A percentile compares a stretch with the other conserved stretches of the same genome.
Evolutionary conservation across 257 asterid species (phyloP).

Genomic region (Phtheirospermum japonicum): DNA sequence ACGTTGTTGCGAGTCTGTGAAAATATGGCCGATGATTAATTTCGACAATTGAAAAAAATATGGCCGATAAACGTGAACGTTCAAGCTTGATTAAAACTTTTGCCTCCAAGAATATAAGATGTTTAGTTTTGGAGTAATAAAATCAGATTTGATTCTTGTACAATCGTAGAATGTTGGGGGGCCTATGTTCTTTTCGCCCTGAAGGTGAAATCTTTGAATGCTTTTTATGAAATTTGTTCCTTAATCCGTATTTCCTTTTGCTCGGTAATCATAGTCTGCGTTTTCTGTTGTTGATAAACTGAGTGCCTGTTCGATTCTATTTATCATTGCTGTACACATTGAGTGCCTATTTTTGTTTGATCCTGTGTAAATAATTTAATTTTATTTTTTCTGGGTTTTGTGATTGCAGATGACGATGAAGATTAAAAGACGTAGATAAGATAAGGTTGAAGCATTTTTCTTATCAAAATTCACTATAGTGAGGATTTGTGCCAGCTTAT

Average conservation of each 20-base stretch:
- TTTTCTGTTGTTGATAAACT: neutral
- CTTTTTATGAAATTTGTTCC: neutral
- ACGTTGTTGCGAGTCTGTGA: too few species aligned
- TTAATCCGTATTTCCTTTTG: neutral
- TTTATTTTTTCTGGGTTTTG: conserved; percentile 7
- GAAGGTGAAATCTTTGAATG: neutral
- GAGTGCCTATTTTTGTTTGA: conserved; percentile 7
- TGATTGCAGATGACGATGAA: conserved; percentile 67
- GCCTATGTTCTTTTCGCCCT: too few species aligned
- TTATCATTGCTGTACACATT: neutral
- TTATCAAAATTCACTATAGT: conserved; percentile 1
- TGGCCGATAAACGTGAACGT: too few species aligned
- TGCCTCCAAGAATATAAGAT: too few species aligned
- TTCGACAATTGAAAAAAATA: too few species aligned
- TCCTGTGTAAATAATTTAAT: neutral
- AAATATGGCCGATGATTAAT: too few species aligned
- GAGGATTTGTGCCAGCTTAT: conserved; percentile 21
- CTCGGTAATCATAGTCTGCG: neutral
- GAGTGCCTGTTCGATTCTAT: neutral
- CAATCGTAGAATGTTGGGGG: too few species aligned
- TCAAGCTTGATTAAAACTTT: too few species aligned
- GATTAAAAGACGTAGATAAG: conserved; percentile 38
- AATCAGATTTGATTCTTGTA: too few species aligned
- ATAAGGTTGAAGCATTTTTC: conserved; percentile 19
- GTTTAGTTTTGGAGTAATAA: too few species aligned